Conservation (phyloP, 2,329 filamentous ascomycete genomes). For the Verticillium longisporum region DNA sequence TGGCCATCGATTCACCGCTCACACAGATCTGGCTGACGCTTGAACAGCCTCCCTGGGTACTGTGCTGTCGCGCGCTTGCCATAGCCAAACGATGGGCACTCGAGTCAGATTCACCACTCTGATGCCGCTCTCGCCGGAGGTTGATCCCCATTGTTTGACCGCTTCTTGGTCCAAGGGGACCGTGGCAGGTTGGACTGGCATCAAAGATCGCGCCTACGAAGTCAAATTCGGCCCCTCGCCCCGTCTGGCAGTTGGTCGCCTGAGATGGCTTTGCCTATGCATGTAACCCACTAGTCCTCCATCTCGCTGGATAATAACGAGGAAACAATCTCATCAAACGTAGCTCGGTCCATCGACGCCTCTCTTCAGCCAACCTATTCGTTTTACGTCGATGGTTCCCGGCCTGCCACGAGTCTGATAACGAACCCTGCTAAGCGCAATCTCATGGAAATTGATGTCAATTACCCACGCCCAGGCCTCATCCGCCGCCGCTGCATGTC, state of each 20-base stretch:
- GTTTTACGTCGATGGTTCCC: not conserved
- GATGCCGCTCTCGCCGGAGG: not conserved
- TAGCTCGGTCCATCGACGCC: not conserved
- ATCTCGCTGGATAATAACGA: not conserved
- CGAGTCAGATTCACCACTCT: not conserved
- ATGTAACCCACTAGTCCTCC: not conserved
- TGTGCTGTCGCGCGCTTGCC: not conserved
- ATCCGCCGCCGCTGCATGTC: not conserved
- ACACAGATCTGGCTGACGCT: not conserved
- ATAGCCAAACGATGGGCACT: not conserved
- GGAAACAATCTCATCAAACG: not conserved
- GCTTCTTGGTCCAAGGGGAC: not conserved
- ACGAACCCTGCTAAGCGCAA: not conserved
- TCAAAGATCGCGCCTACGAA: not conserved
- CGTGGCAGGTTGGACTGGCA: not conserved
- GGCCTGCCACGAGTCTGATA: not conserved
- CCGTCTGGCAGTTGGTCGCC: not conserved
- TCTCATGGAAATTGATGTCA: constrained; percentile 1
- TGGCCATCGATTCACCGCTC: not conserved
- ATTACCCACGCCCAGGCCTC: not conserved
- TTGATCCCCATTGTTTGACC: not conserved
- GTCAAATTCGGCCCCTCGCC: not conserved
- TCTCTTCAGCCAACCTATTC: not conserved
- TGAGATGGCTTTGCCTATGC: not conserved
- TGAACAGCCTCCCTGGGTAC: not conserved